phyloP scores from a whole-genome alignment of 202 grass and related monocot genomes.

The Hordeum pubiflorum region DNA sequence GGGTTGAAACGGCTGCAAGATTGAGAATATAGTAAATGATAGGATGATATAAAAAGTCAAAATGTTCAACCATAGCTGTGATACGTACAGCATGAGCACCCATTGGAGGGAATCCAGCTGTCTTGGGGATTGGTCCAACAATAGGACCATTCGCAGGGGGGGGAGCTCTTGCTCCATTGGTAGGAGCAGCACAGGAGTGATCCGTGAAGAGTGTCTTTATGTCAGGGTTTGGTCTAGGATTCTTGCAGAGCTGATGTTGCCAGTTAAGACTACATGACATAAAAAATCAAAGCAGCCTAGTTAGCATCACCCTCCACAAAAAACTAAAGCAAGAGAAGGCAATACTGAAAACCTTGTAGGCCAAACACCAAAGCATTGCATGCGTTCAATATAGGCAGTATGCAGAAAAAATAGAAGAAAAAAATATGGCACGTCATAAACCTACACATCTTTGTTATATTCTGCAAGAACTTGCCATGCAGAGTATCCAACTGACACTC shows the following conservation, averaged over 20 bases:
- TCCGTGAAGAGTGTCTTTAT: slow-evolving; percentile 99
- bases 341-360: slow-evolving; percentile 2
- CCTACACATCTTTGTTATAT: background rate
- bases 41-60: background rate
- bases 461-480: background rate
- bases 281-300: slow-evolving; percentile 10
- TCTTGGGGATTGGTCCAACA: slow-evolving; percentile 90
- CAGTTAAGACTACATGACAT: slow-evolving; percentile 73
- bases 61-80: background rate
- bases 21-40: slow-evolving; percentile 14
- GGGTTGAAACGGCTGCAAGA: slow-evolving; percentile 86
- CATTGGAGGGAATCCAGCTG: slow-evolving; percentile 94
- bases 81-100: slow-evolving; percentile 80
- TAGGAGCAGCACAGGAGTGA: slow-evolving; percentile 86
- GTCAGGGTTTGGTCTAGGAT: slow-evolving; percentile 94
- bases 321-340: background rate
- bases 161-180: slow-evolving; percentile 83
- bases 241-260: slow-evolving; percentile 99
- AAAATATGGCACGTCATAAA: background rate
- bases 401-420: background rate
- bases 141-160: slow-evolving; percentile 80
- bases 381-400: background rate
- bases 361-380: background rate
- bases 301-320: slow-evolving; percentile 6
- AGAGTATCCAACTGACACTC: background rate